A percentile compares a stretch with the other conserved stretches of the same genome.
phyloP scores from a whole-genome alignment of 1,139 yeast species.

The Ogataea hybrid region DNA sequence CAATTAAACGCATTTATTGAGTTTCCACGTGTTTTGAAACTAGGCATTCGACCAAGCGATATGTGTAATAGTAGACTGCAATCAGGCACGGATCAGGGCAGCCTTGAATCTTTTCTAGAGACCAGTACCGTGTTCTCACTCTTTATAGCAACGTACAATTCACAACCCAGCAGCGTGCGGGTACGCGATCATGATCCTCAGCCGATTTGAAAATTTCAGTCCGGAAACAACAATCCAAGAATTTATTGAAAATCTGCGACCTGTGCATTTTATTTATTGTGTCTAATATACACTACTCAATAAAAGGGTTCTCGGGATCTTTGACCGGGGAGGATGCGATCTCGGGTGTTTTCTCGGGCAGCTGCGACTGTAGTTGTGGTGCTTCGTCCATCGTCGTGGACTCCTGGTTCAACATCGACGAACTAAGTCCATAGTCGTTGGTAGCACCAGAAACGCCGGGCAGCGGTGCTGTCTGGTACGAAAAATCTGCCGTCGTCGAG shows the following conservation, averaged over 20 bases:
- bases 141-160: background rate
- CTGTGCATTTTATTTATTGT: conserved; percentile 3
- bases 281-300: conserved; percentile 10
- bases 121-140: background rate
- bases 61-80: background rate
- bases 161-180: background rate
- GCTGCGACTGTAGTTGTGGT: conserved; percentile 14
- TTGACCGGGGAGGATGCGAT: conserved; percentile 9
- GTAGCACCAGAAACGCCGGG: conserved; percentile 5
- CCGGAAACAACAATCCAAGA: background rate
- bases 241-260: background rate
- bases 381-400: conserved; percentile 20
- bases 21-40: background rate
- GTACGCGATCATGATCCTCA: conserved; percentile 1
- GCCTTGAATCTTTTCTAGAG: background rate
- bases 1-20: background rate
- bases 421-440: conserved; percentile 12
- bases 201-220: conserved; percentile 4
- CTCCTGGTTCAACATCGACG: conserved; percentile 13
- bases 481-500: conserved; percentile 15
- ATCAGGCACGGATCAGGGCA: too few relatives aligned
- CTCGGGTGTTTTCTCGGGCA: conserved; percentile 6
- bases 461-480: conserved; percentile 18
- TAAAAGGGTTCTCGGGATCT: conserved; percentile 8
- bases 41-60: background rate